Percentiles rank a stretch among this genome's conserved stretches.
phyloP scores from a whole-genome alignment of 2,329 filamentous ascomycete genomes.

The Claviceps digitariae region DNA sequence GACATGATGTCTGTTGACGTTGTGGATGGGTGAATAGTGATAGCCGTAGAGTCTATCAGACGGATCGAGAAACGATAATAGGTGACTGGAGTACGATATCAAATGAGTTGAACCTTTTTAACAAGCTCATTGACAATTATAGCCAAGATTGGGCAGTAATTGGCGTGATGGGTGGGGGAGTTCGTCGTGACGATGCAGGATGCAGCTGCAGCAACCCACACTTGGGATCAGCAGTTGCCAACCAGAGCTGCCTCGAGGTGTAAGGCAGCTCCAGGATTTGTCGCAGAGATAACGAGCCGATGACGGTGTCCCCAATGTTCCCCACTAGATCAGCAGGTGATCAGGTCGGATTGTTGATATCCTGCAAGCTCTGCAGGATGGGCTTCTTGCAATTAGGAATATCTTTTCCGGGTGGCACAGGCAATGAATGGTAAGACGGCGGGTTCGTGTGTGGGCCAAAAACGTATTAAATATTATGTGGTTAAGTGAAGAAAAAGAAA shows the following conservation, averaged over 20 bases:
- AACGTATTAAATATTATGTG: too few relatives aligned
- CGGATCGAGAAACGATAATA: neutral
- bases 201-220: constrained; percentile 5
- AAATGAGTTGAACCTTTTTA: constrained; percentile 7
- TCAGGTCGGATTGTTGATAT: neutral
- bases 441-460: neutral
- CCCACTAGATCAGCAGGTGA: neutral
- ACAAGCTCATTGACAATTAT: neutral
- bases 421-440: neutral
- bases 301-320: neutral
- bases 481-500: neutral
- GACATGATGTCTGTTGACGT: constrained; percentile 15
- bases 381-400: neutral
- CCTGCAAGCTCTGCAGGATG: neutral
- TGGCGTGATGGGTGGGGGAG: neutral
- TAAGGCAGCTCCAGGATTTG: constrained; percentile 1
- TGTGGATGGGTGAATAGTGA: neutral
- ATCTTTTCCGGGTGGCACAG: neutral
- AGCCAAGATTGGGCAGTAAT: constrained; percentile 3
- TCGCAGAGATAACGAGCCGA: neutral
- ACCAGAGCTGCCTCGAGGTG: constrained; percentile 3
- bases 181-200: constrained; percentile 2
- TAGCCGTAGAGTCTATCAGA: neutral
- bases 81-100: neutral
- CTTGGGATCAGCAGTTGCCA: constrained; percentile 3